Evolutionary conservation across 2,329 filamentous ascomycete species (phyloP).

Genomic region (Talaromyces verruculosus): DNA sequence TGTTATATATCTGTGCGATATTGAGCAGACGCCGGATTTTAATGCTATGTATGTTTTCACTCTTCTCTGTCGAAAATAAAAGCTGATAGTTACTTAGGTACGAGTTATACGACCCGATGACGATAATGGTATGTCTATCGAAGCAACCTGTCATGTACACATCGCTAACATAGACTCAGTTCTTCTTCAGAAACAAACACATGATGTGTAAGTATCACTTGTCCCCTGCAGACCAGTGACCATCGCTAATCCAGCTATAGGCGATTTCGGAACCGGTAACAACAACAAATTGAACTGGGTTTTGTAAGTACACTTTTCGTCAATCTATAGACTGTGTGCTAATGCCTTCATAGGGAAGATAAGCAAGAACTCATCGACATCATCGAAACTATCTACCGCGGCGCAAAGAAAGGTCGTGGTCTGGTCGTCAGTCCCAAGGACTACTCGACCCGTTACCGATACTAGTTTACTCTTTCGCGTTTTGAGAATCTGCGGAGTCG

Average conservation of each 20-base stretch:
- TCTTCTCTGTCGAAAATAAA: not conserved
- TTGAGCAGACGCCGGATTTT: constrained; percentile 87
- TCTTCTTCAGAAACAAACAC: constrained; percentile 97
- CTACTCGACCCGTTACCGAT: constrained; percentile 69
- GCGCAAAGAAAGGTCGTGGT: constrained; percentile 97
- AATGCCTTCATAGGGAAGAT: constrained; percentile 59
- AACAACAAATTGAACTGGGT: constrained; percentile 99
- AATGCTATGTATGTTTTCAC: constrained; percentile 76
- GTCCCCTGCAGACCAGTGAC: too few relatives aligned
- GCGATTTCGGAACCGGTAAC: constrained; percentile 93
- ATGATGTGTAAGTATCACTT: constrained; percentile 59
- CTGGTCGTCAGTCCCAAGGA: constrained; percentile 91
- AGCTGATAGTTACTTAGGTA: constrained; percentile 15
- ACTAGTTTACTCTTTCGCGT: constrained; percentile 42
- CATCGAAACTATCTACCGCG: constrained; percentile 94
- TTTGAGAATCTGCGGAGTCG: not conserved
- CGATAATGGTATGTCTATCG: constrained; percentile 62
- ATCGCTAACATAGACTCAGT: constrained; percentile 47
- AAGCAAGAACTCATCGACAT: constrained; percentile 99
- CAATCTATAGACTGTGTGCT: not conserved
- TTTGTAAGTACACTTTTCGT: constrained; percentile 41
- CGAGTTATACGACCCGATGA: constrained; percentile 67
- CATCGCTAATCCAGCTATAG: constrained; percentile 14
- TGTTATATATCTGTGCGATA: constrained; percentile 87
- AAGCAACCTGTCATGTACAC: not conserved